Evolutionary conservation across 495 filamentous ascomycete genomes (phyloP).

Genomic region (Pseudomonodictys pantanalensis): DNA sequence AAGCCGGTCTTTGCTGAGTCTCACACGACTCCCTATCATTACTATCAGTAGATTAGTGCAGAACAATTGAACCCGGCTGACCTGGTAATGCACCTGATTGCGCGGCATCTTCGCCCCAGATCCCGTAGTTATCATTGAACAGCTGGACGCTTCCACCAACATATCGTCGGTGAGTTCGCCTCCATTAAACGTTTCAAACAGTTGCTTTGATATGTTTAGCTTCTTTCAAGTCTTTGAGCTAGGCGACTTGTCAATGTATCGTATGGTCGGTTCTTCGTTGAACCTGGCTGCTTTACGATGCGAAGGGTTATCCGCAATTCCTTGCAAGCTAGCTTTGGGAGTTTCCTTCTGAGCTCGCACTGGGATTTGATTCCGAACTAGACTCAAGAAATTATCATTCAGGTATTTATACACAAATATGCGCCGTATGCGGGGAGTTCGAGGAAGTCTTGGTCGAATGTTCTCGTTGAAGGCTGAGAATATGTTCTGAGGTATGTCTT

Average conservation of each 20-base stretch:
- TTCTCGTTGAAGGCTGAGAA: not conserved
- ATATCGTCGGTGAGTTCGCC: constrained; percentile 8
- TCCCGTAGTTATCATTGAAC: constrained; percentile 10
- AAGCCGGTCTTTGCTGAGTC: too few species aligned
- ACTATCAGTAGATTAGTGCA: not conserved
- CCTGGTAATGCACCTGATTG: constrained; percentile 1
- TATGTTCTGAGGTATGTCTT: not conserved
- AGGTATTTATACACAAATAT: not conserved
- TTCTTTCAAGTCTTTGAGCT: constrained; percentile 7
- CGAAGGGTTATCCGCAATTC: not conserved
- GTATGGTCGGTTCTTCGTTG: constrained; percentile 9
- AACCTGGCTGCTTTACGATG: constrained; percentile 3
- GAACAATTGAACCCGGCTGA: constrained; percentile 4
- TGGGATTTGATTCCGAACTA: not conserved
- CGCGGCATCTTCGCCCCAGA: constrained; percentile 8
- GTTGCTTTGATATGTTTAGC: constrained; percentile 9
- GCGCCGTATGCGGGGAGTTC: not conserved
- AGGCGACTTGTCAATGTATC: constrained; percentile 10
- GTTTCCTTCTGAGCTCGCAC: not conserved
- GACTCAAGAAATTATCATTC: not conserved
- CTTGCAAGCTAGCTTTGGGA: not conserved
- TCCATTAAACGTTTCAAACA: constrained; percentile 9
- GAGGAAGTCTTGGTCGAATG: not conserved
- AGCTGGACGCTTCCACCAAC: constrained; percentile 14
- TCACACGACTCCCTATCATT: not conserved